These are phyloP conservation scores for Neospermospora avenae DNA, from an alignment of 2,329 filamentous ascomycete genomes.

Conservation along the genomic window DNA sequence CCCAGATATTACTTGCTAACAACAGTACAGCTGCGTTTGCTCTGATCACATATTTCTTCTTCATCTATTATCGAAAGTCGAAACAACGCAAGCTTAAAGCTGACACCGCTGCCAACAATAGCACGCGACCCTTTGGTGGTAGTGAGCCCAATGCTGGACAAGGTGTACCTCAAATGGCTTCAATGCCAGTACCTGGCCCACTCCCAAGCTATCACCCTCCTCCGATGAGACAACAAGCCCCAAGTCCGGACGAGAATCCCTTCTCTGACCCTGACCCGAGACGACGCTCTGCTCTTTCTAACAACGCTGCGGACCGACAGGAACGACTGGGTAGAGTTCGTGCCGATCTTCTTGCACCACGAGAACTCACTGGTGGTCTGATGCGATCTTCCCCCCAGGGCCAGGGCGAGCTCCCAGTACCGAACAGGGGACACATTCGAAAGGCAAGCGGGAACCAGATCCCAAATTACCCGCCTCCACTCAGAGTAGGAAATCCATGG, in stretches of 20 bases:
- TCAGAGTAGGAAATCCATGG: not conserved
- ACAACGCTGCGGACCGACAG: constrained; percentile 5
- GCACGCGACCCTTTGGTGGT: not conserved
- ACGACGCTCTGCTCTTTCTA: not conserved
- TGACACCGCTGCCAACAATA: not conserved
- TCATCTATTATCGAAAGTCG: not conserved
- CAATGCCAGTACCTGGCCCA: not conserved
- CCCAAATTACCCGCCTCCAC: not conserved
- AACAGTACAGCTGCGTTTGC: not conserved
- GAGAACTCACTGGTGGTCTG: constrained; percentile 3
- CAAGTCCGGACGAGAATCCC: not conserved
- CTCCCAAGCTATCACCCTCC: constrained; percentile 2
- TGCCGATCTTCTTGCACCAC: constrained; percentile 2
- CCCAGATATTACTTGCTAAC: not conserved
- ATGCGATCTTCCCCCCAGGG: constrained; percentile 1
- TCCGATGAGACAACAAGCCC: not conserved
- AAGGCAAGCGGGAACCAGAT: not conserved
- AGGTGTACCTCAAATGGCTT: not conserved
- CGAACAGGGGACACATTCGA: not conserved
- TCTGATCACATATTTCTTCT: not conserved
- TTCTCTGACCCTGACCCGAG: constrained; percentile 2
- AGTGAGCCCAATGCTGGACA: not conserved
- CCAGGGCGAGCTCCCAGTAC: not conserved
- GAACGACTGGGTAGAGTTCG: constrained; percentile 4
- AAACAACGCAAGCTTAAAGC: not conserved